Conservation (phyloP, 176 grass and related monocot genomes). For the Calamus simplicifolius region DNA sequence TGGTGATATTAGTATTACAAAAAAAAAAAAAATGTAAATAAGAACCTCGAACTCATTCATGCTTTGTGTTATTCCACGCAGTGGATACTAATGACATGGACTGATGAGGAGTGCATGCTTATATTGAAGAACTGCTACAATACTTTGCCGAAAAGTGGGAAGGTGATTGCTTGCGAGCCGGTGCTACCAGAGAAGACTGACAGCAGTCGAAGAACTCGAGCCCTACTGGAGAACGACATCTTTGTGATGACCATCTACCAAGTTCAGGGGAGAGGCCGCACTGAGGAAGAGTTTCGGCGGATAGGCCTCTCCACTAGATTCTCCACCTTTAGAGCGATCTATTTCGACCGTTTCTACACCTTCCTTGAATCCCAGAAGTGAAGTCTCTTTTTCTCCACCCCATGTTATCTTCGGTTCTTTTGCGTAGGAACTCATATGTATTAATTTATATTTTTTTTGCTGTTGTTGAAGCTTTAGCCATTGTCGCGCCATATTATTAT, state of each 20-base stretch:
- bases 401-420: too few species aligned
- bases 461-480: too few species aligned
- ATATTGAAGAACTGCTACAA: conserved; percentile 67
- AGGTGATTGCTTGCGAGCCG: conserved; percentile 76
- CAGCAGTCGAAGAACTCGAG: conserved; percentile 53
- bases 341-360: conserved; percentile 74
- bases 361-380: conserved; percentile 64
- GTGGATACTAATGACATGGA: conserved; percentile 92
- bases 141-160: conserved; percentile 56
- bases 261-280: conserved; percentile 52
- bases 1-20: too few species aligned
- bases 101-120: conserved; percentile 53
- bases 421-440: too few species aligned
- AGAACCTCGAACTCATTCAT: too few species aligned
- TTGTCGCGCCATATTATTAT: too few species aligned
- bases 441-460: too few species aligned
- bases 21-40: too few species aligned
- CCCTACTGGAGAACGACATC: conserved; percentile 74
- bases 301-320: conserved; percentile 48
- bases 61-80: conserved; percentile 3
- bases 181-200: conserved; percentile 62
- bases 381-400: too few species aligned
- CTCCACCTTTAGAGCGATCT: conserved; percentile 40
- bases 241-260: conserved; percentile 87
- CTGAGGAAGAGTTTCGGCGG: conserved; percentile 64